phyloP scores from a whole-genome alignment of 768 basidiomycete genomes.

The Cystoderma amianthinum region DNA sequence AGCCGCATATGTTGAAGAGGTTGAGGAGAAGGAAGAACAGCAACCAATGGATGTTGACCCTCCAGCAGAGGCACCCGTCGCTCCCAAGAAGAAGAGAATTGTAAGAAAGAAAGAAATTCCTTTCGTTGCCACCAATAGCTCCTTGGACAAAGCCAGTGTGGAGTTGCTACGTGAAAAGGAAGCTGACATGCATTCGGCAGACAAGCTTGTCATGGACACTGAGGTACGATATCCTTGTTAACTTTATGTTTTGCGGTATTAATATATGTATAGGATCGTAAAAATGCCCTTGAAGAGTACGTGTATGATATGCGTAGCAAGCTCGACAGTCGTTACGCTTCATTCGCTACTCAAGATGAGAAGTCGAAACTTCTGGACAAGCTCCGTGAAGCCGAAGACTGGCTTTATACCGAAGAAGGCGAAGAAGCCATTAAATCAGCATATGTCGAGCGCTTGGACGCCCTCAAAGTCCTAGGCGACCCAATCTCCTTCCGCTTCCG shows the following conservation, averaged over 20 bases:
- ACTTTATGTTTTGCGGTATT: too few species aligned
- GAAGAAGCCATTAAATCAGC: conserved; percentile 94
- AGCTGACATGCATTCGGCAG: conserved; percentile 80
- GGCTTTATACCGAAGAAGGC: conserved; percentile 96
- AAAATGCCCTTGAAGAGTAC: conserved; percentile 98
- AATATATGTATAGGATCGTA: conserved; percentile 70
- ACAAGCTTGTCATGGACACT: conserved; percentile 97
- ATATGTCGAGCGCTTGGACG: conserved; percentile 81
- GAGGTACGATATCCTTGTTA: conserved; percentile 51
- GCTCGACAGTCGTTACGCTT: conserved; percentile 81
- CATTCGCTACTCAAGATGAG: conserved; percentile 69
- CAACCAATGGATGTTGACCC: conserved; percentile 68
- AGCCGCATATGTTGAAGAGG: conserved; percentile 76
- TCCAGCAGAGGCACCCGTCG: conserved; percentile 27
- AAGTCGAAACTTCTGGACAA: conserved; percentile 68
- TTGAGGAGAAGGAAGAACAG: conserved; percentile 70
- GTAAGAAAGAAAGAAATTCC: conserved; percentile 80
- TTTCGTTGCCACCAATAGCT: conserved; percentile 58
- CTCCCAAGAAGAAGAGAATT: conserved; percentile 82
- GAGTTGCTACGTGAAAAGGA: conserved; percentile 75
- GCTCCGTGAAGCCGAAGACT: conserved; percentile 82
- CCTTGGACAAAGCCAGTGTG: conserved; percentile 56
- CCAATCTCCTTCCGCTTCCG: conserved; percentile 78
- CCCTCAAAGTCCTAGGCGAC: conserved; percentile 81
- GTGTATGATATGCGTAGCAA: conserved; percentile 93